Evolutionary conservation across 176 grass and related monocot genomes (phyloP).

Genomic region (Poa pratensis): DNA sequence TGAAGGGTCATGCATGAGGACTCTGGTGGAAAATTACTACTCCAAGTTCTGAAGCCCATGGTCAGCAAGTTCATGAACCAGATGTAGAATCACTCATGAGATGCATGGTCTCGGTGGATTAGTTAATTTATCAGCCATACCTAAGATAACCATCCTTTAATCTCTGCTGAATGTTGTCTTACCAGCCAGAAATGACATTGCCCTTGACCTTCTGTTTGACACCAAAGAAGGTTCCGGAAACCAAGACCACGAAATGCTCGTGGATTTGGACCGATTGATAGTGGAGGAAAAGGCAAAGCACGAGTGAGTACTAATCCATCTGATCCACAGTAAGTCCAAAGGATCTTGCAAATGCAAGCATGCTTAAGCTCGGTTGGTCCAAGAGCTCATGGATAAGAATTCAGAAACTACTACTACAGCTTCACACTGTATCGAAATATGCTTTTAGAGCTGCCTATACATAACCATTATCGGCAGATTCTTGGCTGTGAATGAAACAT

Average conservation of each 20-base stretch:
- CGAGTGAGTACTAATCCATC: background rate
- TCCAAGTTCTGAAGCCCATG: background rate
- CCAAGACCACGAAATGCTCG: background rate
- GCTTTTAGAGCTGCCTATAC: background rate
- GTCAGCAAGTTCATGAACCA: slow-evolving; percentile 19
- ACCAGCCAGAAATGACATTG: background rate
- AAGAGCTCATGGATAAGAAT: background rate
- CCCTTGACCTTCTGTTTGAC: slow-evolving; percentile 42
- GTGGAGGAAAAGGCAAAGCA: background rate
- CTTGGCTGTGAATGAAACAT: background rate
- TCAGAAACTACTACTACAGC: background rate
- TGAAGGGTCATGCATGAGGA: background rate
- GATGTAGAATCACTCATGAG: background rate
- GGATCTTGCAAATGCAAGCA: slow-evolving; percentile 14
- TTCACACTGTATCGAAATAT: background rate
- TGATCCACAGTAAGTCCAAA: background rate
- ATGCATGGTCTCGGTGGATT: slow-evolving; percentile 6
- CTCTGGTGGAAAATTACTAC: background rate
- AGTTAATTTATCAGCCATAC: background rate
- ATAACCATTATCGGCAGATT: background rate
- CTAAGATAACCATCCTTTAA: background rate
- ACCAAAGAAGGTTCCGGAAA: slow-evolving; percentile 42
- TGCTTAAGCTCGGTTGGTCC: background rate
- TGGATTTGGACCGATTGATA: background rate
- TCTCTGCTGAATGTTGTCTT: background rate